Percentiles rank a stretch among this genome's conserved stretches.
These are phyloP conservation scores for Debaryomycetaceae sp. DNA, from an alignment of 1,139 yeast species.

Conservation along the genomic window DNA sequence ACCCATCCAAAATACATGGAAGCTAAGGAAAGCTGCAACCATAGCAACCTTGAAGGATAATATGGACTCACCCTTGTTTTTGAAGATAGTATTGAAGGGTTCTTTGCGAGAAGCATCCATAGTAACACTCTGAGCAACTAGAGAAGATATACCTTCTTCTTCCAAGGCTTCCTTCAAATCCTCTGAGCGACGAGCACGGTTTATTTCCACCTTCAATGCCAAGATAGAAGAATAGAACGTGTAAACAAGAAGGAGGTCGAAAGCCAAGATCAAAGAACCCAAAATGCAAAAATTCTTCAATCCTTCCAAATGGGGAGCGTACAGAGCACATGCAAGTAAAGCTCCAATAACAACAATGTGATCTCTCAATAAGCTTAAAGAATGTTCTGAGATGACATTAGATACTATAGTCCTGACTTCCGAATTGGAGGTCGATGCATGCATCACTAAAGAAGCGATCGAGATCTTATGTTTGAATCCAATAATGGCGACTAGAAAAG, in stretches of 20 bases:
- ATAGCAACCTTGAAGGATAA: constrained; percentile 63
- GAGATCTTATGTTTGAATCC: constrained; percentile 89
- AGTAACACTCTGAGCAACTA: constrained; percentile 57
- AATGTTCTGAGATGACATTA: constrained; percentile 63
- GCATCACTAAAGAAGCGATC: constrained; percentile 63
- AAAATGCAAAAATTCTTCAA: constrained; percentile 81
- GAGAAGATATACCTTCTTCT: constrained; percentile 85
- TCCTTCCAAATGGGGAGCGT: constrained; percentile 72
- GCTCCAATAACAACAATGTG: constrained; percentile 74
- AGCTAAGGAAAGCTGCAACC: constrained; percentile 63
- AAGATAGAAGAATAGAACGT: constrained; percentile 86
- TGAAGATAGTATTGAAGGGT: constrained; percentile 29
- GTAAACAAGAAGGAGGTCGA: constrained; percentile 70
- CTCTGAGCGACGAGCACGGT: constrained; percentile 81
- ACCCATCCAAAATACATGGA: constrained; percentile 75
- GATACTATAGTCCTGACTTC: constrained; percentile 48
- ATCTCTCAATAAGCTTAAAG: constrained; percentile 74
- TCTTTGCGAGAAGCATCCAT: constrained; percentile 59
- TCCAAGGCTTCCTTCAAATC: constrained; percentile 78
- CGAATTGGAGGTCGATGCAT: constrained; percentile 31
- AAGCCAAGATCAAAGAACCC: constrained; percentile 67
- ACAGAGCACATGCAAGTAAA: constrained; percentile 61
- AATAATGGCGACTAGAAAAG: constrained; percentile 87
- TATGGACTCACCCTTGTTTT: constrained; percentile 35
- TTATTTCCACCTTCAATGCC: constrained; percentile 86